Percentiles rank a stretch among this genome's conserved stretches.
Evolutionary conservation across 106 monocot genomes (phyloP).

Genomic region (Dendrobium catenatum): DNA sequence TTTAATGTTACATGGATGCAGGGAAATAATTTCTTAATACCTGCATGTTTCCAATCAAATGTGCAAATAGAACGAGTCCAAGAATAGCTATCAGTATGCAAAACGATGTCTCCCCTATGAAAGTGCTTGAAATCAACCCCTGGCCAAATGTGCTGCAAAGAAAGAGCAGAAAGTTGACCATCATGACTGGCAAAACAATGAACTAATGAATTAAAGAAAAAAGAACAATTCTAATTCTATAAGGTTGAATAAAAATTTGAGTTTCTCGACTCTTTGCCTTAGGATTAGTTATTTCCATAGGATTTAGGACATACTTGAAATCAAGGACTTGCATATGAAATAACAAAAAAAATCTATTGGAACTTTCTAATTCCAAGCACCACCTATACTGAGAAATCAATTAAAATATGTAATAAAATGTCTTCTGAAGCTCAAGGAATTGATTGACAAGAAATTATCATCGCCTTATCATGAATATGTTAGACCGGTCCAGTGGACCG

Average conservation of each 20-base stretch:
- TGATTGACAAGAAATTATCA: background rate
- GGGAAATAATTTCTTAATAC: conserved; percentile 18
- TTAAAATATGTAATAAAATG: background rate
- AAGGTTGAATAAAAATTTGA: too few relatives aligned
- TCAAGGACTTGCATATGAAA: background rate
- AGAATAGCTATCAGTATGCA: conserved; percentile 47
- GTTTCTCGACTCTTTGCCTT: too few relatives aligned
- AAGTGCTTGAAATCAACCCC: conserved; percentile 45
- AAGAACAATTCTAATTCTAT: too few relatives aligned
- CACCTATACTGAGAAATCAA: background rate
- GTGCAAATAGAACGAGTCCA: conserved; percentile 67
- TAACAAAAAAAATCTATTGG: background rate
- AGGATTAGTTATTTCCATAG: background rate
- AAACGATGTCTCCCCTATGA: conserved; percentile 60
- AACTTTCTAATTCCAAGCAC: background rate
- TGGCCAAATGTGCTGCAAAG: conserved; percentile 55
- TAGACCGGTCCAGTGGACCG: too few relatives aligned
- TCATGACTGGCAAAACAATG: background rate
- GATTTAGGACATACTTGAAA: background rate
- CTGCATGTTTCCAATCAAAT: conserved; percentile 76
- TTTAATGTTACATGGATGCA: background rate
- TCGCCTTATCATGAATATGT: background rate
- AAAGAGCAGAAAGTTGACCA: conserved; percentile 1
- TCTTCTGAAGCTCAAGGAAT: background rate
- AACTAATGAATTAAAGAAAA: too few relatives aligned